Conservation (phyloP, 371 early-diverging fungal genomes). For the Apophysomyces ossiformis region DNA sequence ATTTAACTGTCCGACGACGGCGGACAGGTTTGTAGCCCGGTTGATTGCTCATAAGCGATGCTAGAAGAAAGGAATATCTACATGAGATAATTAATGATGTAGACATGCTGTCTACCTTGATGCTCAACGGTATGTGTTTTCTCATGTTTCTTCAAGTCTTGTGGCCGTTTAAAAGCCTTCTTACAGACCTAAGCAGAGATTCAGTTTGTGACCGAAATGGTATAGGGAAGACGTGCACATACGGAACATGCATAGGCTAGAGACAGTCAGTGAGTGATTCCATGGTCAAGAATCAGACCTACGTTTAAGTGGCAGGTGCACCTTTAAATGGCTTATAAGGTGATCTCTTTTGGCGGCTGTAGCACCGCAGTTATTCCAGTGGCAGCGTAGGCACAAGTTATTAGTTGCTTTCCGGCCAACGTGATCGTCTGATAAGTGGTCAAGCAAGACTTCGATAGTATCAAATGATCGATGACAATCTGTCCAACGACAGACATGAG, state of each 20-base stretch:
- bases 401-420: slow-evolving; percentile 90
- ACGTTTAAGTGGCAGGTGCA: slow-evolving; percentile 91
- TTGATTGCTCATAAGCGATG: slow-evolving; percentile 43
- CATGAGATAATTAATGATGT: not conserved
- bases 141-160: slow-evolving; percentile 94
- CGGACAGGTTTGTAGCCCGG: slow-evolving; percentile 41
- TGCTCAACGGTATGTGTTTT: slow-evolving; percentile 76
- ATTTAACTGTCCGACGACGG: slow-evolving; percentile 27
- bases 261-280: not conserved
- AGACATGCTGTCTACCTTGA: slow-evolving; percentile 27
- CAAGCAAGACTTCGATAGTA: slow-evolving; percentile 80
- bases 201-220: not conserved
- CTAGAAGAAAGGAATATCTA: slow-evolving; percentile 18
- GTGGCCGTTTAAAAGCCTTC: slow-evolving; percentile 91
- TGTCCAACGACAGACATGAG: slow-evolving; percentile 55
- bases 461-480: slow-evolving; percentile 56
- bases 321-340: slow-evolving; percentile 87
- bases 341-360: slow-evolving; percentile 88
- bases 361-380: slow-evolving; percentile 83
- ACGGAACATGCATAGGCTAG: slow-evolving; percentile 24
- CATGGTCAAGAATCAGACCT: slow-evolving; percentile 52
- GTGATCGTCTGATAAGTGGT: slow-evolving; percentile 85
- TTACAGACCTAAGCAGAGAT: slow-evolving; percentile 62
- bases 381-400: slow-evolving; percentile 86
- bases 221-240: slow-evolving; percentile 7